These are phyloP conservation scores for Pseudomonodictys pantanalensis DNA, from an alignment of 495 filamentous ascomycete genomes.

Conservation along the genomic window DNA sequence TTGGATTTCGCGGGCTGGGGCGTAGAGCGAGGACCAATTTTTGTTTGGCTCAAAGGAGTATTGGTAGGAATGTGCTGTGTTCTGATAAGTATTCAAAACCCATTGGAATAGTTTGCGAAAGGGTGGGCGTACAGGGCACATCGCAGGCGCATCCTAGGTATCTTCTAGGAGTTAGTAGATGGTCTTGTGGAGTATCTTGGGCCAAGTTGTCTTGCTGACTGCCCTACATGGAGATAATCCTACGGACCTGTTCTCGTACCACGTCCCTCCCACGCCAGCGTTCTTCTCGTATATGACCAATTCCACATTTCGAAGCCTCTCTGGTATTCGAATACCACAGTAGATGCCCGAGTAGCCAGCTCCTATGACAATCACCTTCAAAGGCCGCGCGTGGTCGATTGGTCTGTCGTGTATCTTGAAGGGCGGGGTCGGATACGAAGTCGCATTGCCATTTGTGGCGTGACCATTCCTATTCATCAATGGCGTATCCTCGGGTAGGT, in stretches of 20 bases:
- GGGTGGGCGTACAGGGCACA: conserved; percentile 32
- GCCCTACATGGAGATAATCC: background rate
- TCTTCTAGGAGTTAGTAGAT: conserved; percentile 7
- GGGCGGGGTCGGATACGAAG: background rate
- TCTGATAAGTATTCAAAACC: background rate
- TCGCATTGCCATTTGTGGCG: background rate
- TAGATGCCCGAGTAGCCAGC: conserved; percentile 64
- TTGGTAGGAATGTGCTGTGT: conserved; percentile 34
- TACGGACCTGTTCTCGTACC: conserved; percentile 59
- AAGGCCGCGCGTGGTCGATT: conserved; percentile 55
- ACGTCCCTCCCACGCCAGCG: conserved; percentile 65
- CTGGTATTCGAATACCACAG: conserved; percentile 57
- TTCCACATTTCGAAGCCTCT: conserved; percentile 57
- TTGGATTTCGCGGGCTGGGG: conserved; percentile 38
- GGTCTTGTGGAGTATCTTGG: background rate
- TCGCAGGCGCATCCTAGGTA: conserved; percentile 63
- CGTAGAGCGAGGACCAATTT: conserved; percentile 39
- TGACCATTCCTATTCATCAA: background rate
- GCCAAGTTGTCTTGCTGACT: background rate
- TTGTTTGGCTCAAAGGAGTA: conserved; percentile 41
- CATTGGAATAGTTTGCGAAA: background rate
- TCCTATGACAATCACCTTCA: conserved; percentile 62
- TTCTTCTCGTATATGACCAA: conserved; percentile 79
- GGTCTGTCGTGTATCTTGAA: conserved; percentile 36
- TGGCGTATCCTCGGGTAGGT: conserved; percentile 11